A percentile compares a stretch with the other conserved stretches of the same genome.
Evolutionary conservation across 768 basidiomycete genomes (phyloP).

Genomic region (Chiua virens): DNA sequence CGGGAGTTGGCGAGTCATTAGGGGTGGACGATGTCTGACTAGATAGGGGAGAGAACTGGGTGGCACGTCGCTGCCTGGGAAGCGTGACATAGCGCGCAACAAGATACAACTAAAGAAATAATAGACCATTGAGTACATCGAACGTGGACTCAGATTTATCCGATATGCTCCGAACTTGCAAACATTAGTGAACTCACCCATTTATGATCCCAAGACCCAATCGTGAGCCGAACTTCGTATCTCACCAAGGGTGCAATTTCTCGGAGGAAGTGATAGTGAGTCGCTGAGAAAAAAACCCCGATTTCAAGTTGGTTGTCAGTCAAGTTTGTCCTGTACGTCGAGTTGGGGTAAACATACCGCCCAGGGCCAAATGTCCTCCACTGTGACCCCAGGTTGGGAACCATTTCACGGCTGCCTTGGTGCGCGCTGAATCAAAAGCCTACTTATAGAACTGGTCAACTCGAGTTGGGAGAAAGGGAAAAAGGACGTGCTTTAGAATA

Average conservation of each 20-base stretch:
- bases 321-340: not conserved
- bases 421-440: slow-evolving; percentile 49
- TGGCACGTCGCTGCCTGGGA: slow-evolving; percentile 28
- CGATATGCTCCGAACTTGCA: not conserved
- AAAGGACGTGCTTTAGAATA: slow-evolving; percentile 67
- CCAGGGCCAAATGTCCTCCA: slow-evolving; percentile 64
- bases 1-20: not conserved
- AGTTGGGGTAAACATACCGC: slow-evolving; percentile 25
- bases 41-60: slow-evolving; percentile 21
- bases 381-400: slow-evolving; percentile 59
- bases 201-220: slow-evolving; percentile 74
- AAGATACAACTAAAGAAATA: slow-evolving; percentile 51
- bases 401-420: slow-evolving; percentile 45
- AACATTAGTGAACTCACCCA: slow-evolving; percentile 52
- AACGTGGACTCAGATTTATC: not conserved
- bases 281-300: slow-evolving; percentile 38
- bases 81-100: slow-evolving; percentile 64
- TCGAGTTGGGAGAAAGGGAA: not conserved
- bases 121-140: not conserved
- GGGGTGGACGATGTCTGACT: slow-evolving; percentile 27
- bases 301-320: not conserved
- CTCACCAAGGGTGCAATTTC: slow-evolving; percentile 64
- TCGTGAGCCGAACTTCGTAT: slow-evolving; percentile 59
- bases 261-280: slow-evolving; percentile 65
- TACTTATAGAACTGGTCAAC: slow-evolving; percentile 8